Evolutionary conservation across 208 protist genomes (phyloP), one percentile per base, ranked within the genome.

Genomic region (Wallacemonas sp.): DNA sequence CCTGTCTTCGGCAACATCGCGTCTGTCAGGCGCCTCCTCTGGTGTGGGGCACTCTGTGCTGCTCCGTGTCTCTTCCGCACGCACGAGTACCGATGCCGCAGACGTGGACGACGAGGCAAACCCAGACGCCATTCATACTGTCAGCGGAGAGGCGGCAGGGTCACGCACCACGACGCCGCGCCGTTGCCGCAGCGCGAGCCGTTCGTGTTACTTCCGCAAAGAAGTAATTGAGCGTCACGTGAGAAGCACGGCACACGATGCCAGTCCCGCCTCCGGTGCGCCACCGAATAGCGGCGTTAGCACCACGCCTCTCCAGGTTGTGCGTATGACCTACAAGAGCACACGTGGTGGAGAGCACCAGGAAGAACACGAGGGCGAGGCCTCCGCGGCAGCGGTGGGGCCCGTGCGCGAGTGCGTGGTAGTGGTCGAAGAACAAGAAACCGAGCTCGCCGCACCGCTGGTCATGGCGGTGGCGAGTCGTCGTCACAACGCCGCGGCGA

Each of bases 261-360:
- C n/a, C 36, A 41, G 36, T 41, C 36, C 36, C 14, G 36, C 9
- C 36, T 17, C 36, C 9, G 36, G 36, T 41, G 36, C 36, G 36
- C n/a, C n/a, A n/a, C n/a, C n/a, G n/a, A n/a, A n/a, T n/a, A 14
- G 36, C 36, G 14, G 9, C 36, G 36, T 14, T 17, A 14, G 21
- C 9, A 31, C 0, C 17, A 42, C 51, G n/a, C 51, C 51, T 24
- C 38, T 49, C 24, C 5, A 62, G 41, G 39, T 49, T 17, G 24
- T 47, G 19, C 56, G 56, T 24, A 26, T 62, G 21, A 49, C 56
- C 14, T 62, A 62, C 56, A 51, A 54, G 46, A 54, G 28, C 3
- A 39, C 31, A 26, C 14, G n/a, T 30, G 22, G 2, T 21, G 8
- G 31, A 15, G 14, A 5, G 4, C 12, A n/a, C 21, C 56, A 27